Evolutionary conservation across 75 land plant species (phyloP).

Genomic region (Picea sitchensis): DNA sequence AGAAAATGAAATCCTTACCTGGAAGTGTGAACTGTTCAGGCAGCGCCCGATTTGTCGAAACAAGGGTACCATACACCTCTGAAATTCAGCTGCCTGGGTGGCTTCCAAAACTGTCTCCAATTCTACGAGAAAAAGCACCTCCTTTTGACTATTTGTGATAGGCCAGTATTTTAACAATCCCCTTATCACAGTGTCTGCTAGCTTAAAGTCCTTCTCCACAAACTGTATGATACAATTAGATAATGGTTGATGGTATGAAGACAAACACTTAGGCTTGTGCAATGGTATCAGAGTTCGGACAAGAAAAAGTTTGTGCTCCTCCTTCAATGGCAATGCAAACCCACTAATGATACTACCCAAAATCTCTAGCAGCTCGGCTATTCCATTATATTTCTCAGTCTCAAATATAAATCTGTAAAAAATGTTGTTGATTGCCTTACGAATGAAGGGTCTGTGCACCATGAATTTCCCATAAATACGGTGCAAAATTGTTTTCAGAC

Average conservation of each 20-base stretch:
- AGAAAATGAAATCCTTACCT: constrained; percentile 23
- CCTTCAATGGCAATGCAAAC: constrained; percentile 63
- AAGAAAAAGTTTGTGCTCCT: constrained; percentile 63
- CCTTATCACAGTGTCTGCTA: constrained; percentile 48
- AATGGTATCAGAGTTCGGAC: constrained; percentile 56
- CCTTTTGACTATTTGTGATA: constrained; percentile 64
- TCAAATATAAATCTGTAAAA: constrained; percentile 62
- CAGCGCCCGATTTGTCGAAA: constrained; percentile 54
- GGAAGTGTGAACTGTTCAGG: constrained; percentile 66
- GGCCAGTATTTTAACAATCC: constrained; percentile 72
- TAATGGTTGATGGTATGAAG: constrained; percentile 55
- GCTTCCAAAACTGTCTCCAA: constrained; percentile 57
- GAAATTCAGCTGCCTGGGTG: constrained; percentile 44
- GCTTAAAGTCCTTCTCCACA: constrained; percentile 57
- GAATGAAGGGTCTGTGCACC: constrained; percentile 64
- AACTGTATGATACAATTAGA: constrained; percentile 56
- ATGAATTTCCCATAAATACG: constrained; percentile 71
- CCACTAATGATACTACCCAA: constrained; percentile 66
- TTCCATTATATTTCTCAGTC: constrained; percentile 59
- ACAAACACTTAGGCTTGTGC: constrained; percentile 53
- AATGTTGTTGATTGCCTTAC: constrained; percentile 56
- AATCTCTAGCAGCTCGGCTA: constrained; percentile 61
- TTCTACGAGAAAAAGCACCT: constrained; percentile 60
- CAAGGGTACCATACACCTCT: constrained; percentile 56
- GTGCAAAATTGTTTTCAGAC: constrained; percentile 56